Evolutionary conservation across 805 yeast species (phyloP).

Genomic region (Danielia oregonensis): DNA sequence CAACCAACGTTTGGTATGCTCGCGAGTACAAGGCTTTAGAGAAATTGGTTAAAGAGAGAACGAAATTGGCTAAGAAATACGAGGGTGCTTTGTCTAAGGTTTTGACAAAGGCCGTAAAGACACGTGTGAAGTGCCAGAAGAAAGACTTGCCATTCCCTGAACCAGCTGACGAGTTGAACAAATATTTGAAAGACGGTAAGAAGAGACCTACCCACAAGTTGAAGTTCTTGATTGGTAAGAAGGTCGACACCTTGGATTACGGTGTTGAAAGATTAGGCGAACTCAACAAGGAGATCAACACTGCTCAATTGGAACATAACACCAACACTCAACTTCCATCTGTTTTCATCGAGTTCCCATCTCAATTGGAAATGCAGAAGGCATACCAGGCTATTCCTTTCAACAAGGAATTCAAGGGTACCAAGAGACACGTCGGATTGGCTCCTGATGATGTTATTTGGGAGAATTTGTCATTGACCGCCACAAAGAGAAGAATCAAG

Average conservation of each 20-base stretch:
- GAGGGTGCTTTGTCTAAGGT: slow-evolving; percentile 65
- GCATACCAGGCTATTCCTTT: slow-evolving; percentile 81
- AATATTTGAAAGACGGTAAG: slow-evolving; percentile 60
- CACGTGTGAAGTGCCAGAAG: slow-evolving; percentile 52
- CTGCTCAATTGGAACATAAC: slow-evolving; percentile 52
- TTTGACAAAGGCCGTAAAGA: slow-evolving; percentile 55
- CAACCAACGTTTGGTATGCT: slow-evolving; percentile 58
- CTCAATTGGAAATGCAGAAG: slow-evolving; percentile 83
- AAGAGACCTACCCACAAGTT: slow-evolving; percentile 84
- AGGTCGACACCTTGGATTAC: slow-evolving; percentile 80
- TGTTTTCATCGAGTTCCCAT: slow-evolving; percentile 75
- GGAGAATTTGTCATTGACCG: slow-evolving; percentile 64
- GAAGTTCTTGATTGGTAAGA: slow-evolving; percentile 68
- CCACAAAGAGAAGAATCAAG: slow-evolving; percentile 55
- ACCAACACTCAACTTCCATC: slow-evolving; percentile 55
- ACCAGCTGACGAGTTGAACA: slow-evolving; percentile 53
- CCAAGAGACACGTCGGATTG: slow-evolving; percentile 54
- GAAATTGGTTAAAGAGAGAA: slow-evolving; percentile 58
- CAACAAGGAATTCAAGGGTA: slow-evolving; percentile 43
- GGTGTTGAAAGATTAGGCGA: slow-evolving; percentile 65
- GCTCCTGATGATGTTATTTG: slow-evolving; percentile 84
- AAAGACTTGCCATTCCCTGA: slow-evolving; percentile 53
- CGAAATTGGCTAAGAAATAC: slow-evolving; percentile 54
- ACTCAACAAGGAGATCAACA: slow-evolving; percentile 60
- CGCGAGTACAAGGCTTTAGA: slow-evolving; percentile 57